Evolutionary conservation across 441 rosid species (phyloP).

Genomic region (Cnidoscolus chayamansa): DNA sequence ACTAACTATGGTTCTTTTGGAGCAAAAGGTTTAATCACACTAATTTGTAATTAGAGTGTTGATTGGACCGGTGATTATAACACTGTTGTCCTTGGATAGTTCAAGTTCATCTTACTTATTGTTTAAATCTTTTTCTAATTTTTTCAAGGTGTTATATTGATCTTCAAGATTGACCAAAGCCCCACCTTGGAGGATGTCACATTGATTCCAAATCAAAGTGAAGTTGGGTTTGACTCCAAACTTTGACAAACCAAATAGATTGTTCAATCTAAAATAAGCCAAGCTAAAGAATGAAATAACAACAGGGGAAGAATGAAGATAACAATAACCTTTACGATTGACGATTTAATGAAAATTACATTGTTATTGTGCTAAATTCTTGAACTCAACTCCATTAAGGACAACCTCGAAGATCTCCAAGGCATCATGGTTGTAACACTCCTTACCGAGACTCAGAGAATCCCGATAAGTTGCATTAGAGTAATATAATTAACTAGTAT

Average conservation of each 20-base stretch:
- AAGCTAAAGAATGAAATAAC: not conserved
- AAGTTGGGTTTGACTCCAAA: not conserved
- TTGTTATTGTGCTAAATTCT: not conserved
- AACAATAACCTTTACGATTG: not conserved
- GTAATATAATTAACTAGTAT: too few species aligned
- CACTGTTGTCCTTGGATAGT: not conserved
- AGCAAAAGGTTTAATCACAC: too few species aligned
- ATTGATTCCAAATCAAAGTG: not conserved
- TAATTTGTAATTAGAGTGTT: too few species aligned
- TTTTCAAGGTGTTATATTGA: not conserved
- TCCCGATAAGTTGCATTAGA: too few species aligned
- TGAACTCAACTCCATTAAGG: not conserved
- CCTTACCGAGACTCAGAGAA: too few species aligned
- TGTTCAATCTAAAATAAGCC: not conserved
- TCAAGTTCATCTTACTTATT: not conserved
- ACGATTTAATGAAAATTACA: not conserved
- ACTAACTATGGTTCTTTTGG: too few species aligned
- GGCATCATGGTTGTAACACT: not conserved
- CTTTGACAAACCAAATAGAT: not conserved
- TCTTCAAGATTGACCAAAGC: not conserved
- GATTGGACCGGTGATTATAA: too few species aligned
- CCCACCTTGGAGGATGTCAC: not conserved
- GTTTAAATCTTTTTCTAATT: not conserved
- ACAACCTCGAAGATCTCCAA: not conserved
- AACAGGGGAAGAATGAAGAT: not conserved